These are phyloP conservation scores for Kwoniella sp. DNA, from an alignment of 768 basidiomycete genomes.

Conservation along the genomic window DNA sequence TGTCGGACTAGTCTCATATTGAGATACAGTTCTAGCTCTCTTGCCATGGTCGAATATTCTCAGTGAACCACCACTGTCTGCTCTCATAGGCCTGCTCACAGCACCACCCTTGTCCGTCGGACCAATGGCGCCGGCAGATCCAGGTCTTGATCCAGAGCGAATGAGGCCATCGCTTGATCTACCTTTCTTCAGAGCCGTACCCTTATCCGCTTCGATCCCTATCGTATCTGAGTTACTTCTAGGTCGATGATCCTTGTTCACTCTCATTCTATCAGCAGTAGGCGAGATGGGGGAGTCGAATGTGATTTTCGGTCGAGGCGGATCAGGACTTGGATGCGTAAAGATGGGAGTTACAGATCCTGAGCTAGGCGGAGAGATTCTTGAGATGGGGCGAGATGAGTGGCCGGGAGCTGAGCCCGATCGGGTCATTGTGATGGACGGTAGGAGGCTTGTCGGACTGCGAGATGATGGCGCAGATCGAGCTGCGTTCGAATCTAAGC, in stretches of 20 bases:
- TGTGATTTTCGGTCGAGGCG: neutral
- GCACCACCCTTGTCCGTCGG: neutral
- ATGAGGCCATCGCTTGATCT: constrained; percentile 15
- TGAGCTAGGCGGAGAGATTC: neutral
- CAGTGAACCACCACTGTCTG: constrained; percentile 2
- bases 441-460: constrained; percentile 1
- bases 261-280: constrained; percentile 6
- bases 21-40: constrained; percentile 7
- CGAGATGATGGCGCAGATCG: neutral
- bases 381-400: neutral
- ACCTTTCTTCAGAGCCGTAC: constrained; percentile 10
- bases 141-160: neutral
- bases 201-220: neutral
- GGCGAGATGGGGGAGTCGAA: constrained; percentile 15
- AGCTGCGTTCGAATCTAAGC: neutral
- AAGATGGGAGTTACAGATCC: neutral
- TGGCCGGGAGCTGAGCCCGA: constrained; percentile 9
- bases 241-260: neutral
- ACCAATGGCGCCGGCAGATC: neutral
- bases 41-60: constrained; percentile 12
- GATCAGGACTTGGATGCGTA: neutral
- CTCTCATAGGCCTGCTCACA: neutral
- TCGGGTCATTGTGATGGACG: constrained; percentile 6
- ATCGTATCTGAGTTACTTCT: constrained; percentile 11
- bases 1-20: neutral